phyloP scores from a whole-genome alignment of 148 eudicot genomes.

The Chenopodium suecicum region DNA sequence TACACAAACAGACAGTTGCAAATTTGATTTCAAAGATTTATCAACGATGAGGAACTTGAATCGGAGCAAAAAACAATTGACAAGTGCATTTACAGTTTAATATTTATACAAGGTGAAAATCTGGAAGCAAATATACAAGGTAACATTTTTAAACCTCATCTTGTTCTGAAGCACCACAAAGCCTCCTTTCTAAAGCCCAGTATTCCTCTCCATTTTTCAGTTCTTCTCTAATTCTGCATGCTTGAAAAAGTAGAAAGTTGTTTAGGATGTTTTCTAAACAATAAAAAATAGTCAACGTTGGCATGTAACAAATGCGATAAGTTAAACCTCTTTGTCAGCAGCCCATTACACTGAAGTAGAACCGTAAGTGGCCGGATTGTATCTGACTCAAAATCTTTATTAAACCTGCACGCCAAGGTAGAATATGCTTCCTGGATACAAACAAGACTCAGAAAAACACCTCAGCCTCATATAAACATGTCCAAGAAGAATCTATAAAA shows the following conservation, averaged over 20 bases:
- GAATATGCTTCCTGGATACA: conserved; percentile 36
- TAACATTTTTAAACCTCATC: conserved; percentile 42
- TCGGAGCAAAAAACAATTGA: background rate
- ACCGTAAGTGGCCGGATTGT: conserved; percentile 60
- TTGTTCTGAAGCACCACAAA: conserved; percentile 55
- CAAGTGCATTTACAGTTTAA: background rate
- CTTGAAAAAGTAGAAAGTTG: conserved; percentile 15
- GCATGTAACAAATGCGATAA: conserved; percentile 12
- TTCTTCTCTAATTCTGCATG: conserved; percentile 71
- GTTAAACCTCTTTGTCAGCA: conserved; percentile 63
- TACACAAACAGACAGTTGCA: background rate
- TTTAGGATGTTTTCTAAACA: conserved; percentile 1
- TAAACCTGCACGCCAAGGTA: conserved; percentile 24
- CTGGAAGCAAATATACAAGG: background rate
- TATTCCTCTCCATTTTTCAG: conserved; percentile 73
- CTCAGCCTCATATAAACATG: background rate
- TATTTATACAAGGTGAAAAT: background rate
- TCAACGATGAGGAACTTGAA: background rate
- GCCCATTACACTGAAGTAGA: conserved; percentile 55
- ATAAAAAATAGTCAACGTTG: background rate
- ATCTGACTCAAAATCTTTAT: conserved; percentile 42
- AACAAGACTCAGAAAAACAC: background rate
- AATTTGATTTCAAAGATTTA: background rate
- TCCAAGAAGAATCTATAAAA: background rate
- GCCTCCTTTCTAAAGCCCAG: conserved; percentile 89